Evolutionary conservation across 768 basidiomycete species (phyloP).

Genomic region (Agaricus subrufescens): DNA sequence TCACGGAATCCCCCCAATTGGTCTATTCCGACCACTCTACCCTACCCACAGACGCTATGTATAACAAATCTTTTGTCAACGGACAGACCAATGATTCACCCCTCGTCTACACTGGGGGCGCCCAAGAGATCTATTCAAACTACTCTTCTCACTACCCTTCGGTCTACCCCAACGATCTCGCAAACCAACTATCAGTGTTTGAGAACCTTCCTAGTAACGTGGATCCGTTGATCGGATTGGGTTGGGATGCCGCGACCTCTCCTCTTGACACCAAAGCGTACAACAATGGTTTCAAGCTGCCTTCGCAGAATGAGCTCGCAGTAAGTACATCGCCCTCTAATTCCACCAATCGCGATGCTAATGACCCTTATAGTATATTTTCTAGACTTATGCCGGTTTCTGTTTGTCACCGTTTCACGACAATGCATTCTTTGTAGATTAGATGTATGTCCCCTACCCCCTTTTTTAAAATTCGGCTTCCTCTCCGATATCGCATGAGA

Average conservation of each 20-base stretch:
- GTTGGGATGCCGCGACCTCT: slow-evolving; percentile 23
- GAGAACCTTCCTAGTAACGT: slow-evolving; percentile 23
- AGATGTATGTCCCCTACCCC: not conserved
- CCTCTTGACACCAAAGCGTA: slow-evolving; percentile 23
- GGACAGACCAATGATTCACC: slow-evolving; percentile 8
- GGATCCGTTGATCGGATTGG: slow-evolving; percentile 22
- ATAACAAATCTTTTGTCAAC: slow-evolving; percentile 8
- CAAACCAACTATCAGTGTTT: slow-evolving; percentile 25
- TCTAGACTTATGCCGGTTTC: slow-evolving; percentile 11
- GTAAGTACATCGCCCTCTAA: slow-evolving; percentile 17
- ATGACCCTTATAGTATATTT: slow-evolving; percentile 20
- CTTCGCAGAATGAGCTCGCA: slow-evolving; percentile 23
- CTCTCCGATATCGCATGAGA: slow-evolving; percentile 3
- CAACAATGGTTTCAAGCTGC: slow-evolving; percentile 24
- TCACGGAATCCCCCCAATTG: slow-evolving; percentile 26
- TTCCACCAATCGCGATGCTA: not conserved
- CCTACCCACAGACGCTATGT: slow-evolving; percentile 11
- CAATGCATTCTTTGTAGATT: slow-evolving; percentile 6
- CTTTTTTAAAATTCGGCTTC: slow-evolving; percentile 5
- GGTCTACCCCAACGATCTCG: slow-evolving; percentile 22
- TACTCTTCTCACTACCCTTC: slow-evolving; percentile 25
- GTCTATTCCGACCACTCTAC: slow-evolving; percentile 16
- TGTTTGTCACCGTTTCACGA: too few relatives aligned
- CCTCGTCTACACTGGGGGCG: slow-evolving; percentile 4
- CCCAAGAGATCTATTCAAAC: slow-evolving; percentile 3